Percentiles rank a stretch among this genome's conserved stretches.
phyloP scores from a whole-genome alignment of 2,329 filamentous ascomycete species.

The Trichoderma gracile region DNA sequence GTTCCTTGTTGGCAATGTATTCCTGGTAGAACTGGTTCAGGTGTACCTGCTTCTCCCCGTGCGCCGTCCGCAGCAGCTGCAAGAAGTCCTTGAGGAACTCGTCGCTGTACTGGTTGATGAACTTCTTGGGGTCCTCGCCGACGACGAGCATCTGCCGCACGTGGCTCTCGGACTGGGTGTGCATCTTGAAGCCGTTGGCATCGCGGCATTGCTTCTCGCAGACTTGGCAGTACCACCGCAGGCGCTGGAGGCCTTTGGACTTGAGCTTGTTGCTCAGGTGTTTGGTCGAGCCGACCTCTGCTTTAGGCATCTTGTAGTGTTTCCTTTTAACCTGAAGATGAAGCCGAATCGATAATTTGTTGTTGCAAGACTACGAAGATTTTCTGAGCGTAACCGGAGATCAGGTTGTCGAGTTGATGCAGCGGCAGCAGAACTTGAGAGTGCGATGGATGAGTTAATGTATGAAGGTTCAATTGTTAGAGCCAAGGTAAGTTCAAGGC shows the following conservation, averaged over 20 bases:
- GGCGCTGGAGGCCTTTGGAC: slow-evolving; percentile 71
- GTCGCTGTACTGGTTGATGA: slow-evolving; percentile 77
- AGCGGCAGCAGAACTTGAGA: background rate
- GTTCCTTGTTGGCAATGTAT: slow-evolving; percentile 83
- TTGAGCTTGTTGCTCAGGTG: slow-evolving; percentile 90
- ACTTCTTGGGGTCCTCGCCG: slow-evolving; percentile 82
- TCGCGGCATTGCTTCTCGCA: slow-evolving; percentile 70
- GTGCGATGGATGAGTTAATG: background rate
- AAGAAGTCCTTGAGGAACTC: slow-evolving; percentile 83
- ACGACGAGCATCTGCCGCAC: slow-evolving; percentile 86
- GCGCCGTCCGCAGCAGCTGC: slow-evolving; percentile 73
- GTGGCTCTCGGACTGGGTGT: slow-evolving; percentile 81
- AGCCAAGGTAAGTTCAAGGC: background rate
- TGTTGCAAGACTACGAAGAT: too few species aligned
- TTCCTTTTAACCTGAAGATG: slow-evolving; percentile 29
- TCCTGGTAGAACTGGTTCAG: slow-evolving; percentile 95
- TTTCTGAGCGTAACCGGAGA: too few species aligned
- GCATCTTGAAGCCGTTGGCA: slow-evolving; percentile 90
- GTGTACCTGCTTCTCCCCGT: slow-evolving; percentile 86
- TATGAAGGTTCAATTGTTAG: background rate
- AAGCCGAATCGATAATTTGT: background rate
- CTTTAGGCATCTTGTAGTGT: slow-evolving; percentile 75
- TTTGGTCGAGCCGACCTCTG: slow-evolving; percentile 91
- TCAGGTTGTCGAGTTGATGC: background rate
- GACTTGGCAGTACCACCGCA: slow-evolving; percentile 89